Evolutionary conservation across 2,329 filamentous ascomycete genomes (phyloP), one percentile per base, ranked within the genome.

Genomic region (Bimuria novae-zelandiae): DNA sequence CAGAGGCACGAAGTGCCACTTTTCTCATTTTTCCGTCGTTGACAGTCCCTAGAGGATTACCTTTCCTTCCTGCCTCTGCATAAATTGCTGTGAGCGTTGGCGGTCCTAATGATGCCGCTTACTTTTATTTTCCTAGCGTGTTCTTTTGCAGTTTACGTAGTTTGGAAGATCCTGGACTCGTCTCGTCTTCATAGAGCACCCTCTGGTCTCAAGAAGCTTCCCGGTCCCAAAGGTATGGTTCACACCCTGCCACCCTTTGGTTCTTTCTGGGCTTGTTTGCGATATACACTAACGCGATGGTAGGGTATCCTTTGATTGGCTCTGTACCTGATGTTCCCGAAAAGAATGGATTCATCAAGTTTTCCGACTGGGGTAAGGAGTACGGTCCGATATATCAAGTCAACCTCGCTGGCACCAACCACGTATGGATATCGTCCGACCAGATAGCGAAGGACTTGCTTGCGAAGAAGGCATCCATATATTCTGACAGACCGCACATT

Each of bases 401-500:
- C 57, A 72, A 78, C 43, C 64, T 79, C 10, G 75, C 75, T 51
- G 77, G 77, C 17, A 61, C 62, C 51, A 78, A 77, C 48, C 76
- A 79, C 56, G 73, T 79, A 44, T 78, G 76, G 75, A 76, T 79
- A 43, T 76, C 74, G 0, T 69, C 71, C 6, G 77, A 79, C 43
- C 54, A 71, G 17, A 71, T 79, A 36, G 71, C 77, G 2, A 70
- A 67, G 30, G 77, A 79, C 29, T 62, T 79, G 4, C 60, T 79
- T 17, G 65, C 75, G 0, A 78, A 78, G 61, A 76, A 76, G 47
- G 74, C 70, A 16, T 69, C 70, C 35, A 79, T 78, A 51, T 79
- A 79, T 61, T 79, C 77, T 16, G 76, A 78, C 47, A 69, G 77
- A 25, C 76, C 77, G 10, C 74, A 76, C 50, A 79, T 79, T 42